Percentiles rank a stretch among this genome's conserved stretches.
phyloP scores from a whole-genome alignment of 2,329 filamentous ascomycete species.

The Lachnellula arida region DNA sequence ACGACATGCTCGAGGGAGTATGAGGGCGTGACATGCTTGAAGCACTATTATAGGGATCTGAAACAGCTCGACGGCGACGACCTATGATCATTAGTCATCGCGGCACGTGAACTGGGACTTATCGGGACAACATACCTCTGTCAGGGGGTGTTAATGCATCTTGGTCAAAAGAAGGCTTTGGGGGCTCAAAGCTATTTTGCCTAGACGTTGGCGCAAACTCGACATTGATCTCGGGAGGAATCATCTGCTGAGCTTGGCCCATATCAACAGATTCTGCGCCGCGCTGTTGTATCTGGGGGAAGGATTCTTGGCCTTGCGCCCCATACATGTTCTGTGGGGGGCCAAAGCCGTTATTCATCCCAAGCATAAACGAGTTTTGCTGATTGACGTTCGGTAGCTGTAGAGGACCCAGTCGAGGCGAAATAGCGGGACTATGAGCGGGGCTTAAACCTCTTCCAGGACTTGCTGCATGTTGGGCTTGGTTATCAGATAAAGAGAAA shows the following conservation, averaged over 20 bases:
- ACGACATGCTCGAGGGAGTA: conserved; percentile 49
- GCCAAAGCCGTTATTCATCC: conserved; percentile 43
- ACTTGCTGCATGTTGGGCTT: conserved; percentile 48
- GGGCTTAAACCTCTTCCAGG: conserved; percentile 74
- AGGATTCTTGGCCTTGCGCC: conserved; percentile 41
- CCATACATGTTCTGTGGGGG: conserved; percentile 48
- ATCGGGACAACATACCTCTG: conserved; percentile 45
- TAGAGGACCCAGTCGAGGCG: conserved; percentile 55
- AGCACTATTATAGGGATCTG: conserved; percentile 30
- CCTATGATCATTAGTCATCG: conserved; percentile 24
- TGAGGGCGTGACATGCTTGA: conserved; percentile 42
- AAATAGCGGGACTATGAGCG: conserved; percentile 67
- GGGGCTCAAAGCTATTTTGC: conserved; percentile 60
- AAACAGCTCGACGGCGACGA: conserved; percentile 33
- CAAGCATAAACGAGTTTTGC: conserved; percentile 39
- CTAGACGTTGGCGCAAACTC: conserved; percentile 77
- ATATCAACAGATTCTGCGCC: conserved; percentile 52
- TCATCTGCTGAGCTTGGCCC: conserved; percentile 69
- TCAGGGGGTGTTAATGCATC: conserved; percentile 83
- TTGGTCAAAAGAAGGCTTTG: conserved; percentile 59
- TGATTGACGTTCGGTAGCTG: conserved; percentile 50
- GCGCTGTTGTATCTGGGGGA: conserved; percentile 41
- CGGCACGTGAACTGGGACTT: background rate
- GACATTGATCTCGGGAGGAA: conserved; percentile 91
- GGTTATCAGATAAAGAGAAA: conserved; percentile 73